A percentile compares a stretch with the other conserved stretches of the same genome.
Evolutionary conservation across 371 early-diverging fungal species (phyloP).

Genomic region (Mortierella sp.): DNA sequence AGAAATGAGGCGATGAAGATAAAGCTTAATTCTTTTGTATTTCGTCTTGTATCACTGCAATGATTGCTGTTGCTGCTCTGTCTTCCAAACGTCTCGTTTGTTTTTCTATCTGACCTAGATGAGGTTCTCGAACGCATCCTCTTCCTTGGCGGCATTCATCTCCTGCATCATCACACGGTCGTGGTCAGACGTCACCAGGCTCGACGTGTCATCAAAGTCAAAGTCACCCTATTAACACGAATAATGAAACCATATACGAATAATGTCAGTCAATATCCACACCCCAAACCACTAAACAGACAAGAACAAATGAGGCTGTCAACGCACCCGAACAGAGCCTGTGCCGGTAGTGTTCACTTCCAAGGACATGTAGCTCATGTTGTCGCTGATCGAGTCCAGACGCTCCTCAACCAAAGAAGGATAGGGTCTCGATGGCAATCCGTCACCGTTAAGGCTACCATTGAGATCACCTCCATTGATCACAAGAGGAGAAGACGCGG

Average conservation of each 20-base stretch:
- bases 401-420: slow-evolving; percentile 39
- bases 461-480: slow-evolving; percentile 39
- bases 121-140: slow-evolving; percentile 30
- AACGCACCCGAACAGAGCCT: slow-evolving; percentile 68
- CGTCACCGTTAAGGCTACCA: slow-evolving; percentile 30
- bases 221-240: slow-evolving; percentile 62
- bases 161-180: slow-evolving; percentile 54
- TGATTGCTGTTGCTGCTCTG: neutral
- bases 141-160: slow-evolving; percentile 50
- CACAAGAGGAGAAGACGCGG: slow-evolving; percentile 54
- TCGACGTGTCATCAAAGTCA: slow-evolving; percentile 67
- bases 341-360: slow-evolving; percentile 84
- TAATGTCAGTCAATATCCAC: neutral
- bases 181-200: slow-evolving; percentile 59
- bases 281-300: too few species aligned
- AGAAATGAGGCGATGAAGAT: neutral
- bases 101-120: neutral
- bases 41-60: neutral
- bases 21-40: neutral
- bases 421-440: slow-evolving; percentile 19
- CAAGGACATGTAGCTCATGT: slow-evolving; percentile 70
- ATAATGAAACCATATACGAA: neutral
- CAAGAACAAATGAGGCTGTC: neutral
- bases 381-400: slow-evolving; percentile 61
- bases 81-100: neutral